Conservation (phyloP, 805 yeast species). For the Teunomyces cretensis region DNA sequence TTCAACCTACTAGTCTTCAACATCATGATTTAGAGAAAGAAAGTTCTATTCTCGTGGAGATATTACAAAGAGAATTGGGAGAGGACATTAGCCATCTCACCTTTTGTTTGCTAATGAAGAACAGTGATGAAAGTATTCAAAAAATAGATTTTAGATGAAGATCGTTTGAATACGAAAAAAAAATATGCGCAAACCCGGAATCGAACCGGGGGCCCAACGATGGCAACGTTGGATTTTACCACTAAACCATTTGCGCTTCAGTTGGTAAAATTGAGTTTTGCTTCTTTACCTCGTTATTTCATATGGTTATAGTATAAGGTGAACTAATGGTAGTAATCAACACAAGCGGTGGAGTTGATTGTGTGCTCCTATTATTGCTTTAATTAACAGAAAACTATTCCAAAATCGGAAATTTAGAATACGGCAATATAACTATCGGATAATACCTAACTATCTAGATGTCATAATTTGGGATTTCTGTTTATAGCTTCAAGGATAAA, state of each 20-base stretch:
- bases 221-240: constrained; percentile 25
- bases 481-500: not conserved
- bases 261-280: too few species aligned
- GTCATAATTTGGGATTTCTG: too few species aligned
- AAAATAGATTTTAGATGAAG: not conserved
- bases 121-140: not conserved
- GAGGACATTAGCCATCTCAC: not conserved
- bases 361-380: too few species aligned
- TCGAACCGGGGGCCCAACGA: constrained; percentile 25
- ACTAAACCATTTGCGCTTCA: constrained; percentile 20
- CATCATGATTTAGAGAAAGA: not conserved
- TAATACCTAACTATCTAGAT: too few species aligned
- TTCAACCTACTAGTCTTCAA: not conserved
- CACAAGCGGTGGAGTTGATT: too few species aligned
- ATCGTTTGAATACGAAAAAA: constrained; percentile 7
- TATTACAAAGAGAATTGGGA: constrained; percentile 2
- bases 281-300: too few species aligned
- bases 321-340: too few species aligned
- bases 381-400: too few species aligned
- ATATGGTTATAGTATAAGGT: too few species aligned
- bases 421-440: too few species aligned
- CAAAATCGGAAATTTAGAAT: too few species aligned
- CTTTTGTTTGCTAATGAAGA: not conserved
- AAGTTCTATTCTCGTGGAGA: constrained; percentile 2
- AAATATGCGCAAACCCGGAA: constrained; percentile 20